Evolutionary conservation across 2,329 filamentous ascomycete species (phyloP).

Genomic region (Fusarium brachygibbosum): DNA sequence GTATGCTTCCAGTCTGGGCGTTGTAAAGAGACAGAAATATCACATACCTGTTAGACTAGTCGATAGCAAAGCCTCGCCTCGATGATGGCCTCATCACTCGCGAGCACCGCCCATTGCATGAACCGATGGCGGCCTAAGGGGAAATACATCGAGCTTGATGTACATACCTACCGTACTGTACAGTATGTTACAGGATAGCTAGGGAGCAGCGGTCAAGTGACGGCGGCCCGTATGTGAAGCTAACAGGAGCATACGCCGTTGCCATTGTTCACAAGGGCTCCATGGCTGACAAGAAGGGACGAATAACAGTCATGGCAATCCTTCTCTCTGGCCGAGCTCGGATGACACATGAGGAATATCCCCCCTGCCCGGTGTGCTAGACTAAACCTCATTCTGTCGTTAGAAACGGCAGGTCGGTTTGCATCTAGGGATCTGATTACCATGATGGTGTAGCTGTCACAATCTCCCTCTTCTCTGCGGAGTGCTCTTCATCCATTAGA

Average conservation of each 20-base stretch:
- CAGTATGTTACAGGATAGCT: slow-evolving; percentile 27
- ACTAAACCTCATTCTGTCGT: slow-evolving; percentile 32
- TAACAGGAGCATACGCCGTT: slow-evolving; percentile 38
- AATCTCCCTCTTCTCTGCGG: slow-evolving; percentile 30
- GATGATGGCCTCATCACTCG: slow-evolving; percentile 48
- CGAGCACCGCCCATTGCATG: slow-evolving; percentile 40
- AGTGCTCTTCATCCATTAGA: slow-evolving; percentile 32
- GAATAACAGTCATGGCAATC: slow-evolving; percentile 40
- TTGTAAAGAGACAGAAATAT: slow-evolving; percentile 40
- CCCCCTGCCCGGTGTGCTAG: slow-evolving; percentile 37
- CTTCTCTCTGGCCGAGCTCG: slow-evolving; percentile 40
- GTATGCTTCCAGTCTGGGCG: slow-evolving; percentile 37
- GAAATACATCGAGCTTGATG: slow-evolving; percentile 20
- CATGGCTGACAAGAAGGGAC: slow-evolving; percentile 39
- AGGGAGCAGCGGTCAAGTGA: slow-evolving; percentile 49
- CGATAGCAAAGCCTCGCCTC: slow-evolving; percentile 25
- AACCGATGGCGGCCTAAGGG: slow-evolving; percentile 45
- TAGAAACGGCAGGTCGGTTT: slow-evolving; percentile 37
- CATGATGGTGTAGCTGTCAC: slow-evolving; percentile 36
- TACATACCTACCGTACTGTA: not conserved
- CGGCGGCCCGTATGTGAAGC: slow-evolving; percentile 41
- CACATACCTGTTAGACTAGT: slow-evolving; percentile 30
- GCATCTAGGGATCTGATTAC: slow-evolving; percentile 39
- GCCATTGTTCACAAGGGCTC: slow-evolving; percentile 40
- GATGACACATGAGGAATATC: slow-evolving; percentile 46